Evolutionary conservation across 2,329 filamentous ascomycete species (phyloP), one percentile per base, ranked within the genome.

Genomic region (Alternaria rosae): DNA sequence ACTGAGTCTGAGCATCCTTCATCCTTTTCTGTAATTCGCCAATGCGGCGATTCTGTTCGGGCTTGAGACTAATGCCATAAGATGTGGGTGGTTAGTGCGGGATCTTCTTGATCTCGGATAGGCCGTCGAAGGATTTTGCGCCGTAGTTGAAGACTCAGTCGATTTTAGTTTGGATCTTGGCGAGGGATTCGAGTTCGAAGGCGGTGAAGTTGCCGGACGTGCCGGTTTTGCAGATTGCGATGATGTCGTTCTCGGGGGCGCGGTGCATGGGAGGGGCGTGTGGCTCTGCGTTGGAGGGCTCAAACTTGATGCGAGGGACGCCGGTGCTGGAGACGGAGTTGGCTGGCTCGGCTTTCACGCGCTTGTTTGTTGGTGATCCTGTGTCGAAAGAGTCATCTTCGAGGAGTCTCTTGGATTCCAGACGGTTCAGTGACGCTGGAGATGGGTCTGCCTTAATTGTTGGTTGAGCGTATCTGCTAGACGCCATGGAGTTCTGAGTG

Each of bases 51-150:
- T 43, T 43, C 17, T 43, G 41, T 13, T 43, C 41, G 10, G 17
- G 41, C 41, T 43, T 43, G 41, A 43, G 41, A 21, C 17, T 20
- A 15, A 41, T 9, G n/a, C n/a, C n/a, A 3, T 41, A 17, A 6
- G 35, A n/a, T 1, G 0, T 11, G 8, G n/a, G n/a, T 20, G 38
- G n/a, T 0, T n/a, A 4, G 9, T 41, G 5, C 4, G 17, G n/a
- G 1, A 42, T 42, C 4, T 6, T 6, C 38, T 42, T 43, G 17
- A 43, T 20, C 10, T 21, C 41, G 1, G 41, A 43, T 0, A 21
- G 41, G 0, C 20, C 1, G 0, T 43, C 41, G 0, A 43, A 43
- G 0, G 41, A 21, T 10, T 13, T 21, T 43, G 41, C 41, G 17
- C 41, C 41, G 1, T 43, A 17, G 41, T 43, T 43, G 41, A 43